Percentiles rank a stretch among this genome's conserved stretches.
These are phyloP conservation scores for Centrapalus pauciflorus DNA, from an alignment of 129 eudicot species.

Conservation along the genomic window DNA sequence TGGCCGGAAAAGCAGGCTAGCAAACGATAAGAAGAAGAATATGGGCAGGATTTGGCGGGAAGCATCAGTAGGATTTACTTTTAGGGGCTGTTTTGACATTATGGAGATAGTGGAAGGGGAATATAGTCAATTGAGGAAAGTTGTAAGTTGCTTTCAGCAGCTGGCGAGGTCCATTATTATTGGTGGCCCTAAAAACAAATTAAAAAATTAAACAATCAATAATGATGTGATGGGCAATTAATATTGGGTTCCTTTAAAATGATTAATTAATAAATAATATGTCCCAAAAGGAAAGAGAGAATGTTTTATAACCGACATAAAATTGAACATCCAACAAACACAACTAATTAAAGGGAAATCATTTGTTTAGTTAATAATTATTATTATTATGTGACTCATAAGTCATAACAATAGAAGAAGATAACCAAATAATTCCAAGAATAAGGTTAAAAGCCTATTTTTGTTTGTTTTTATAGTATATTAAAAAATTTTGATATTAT, in stretches of 20 bases:
- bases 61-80: constrained; percentile 16
- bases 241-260: not conserved
- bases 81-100: constrained; percentile 35
- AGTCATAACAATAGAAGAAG: too few relatives aligned
- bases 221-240: not conserved
- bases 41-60: constrained; percentile 28
- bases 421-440: too few relatives aligned
- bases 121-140: constrained; percentile 28
- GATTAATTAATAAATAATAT: not conserved
- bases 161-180: constrained; percentile 45
- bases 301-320: not conserved
- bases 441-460: too few relatives aligned
- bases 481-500: not conserved
- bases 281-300: too few relatives aligned
- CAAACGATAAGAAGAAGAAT: constrained; percentile 12
- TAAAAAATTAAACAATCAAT: not conserved
- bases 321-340: too few relatives aligned
- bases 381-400: too few relatives aligned
- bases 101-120: constrained; percentile 15
- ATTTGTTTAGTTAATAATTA: too few relatives aligned
- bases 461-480: too few relatives aligned
- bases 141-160: constrained; percentile 6
- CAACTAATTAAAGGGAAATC: too few relatives aligned
- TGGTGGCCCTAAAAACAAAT: constrained; percentile 34
- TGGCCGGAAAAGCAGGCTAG: constrained; percentile 5